These are phyloP conservation scores for Avena atlantica DNA, from an alignment of 176 grass and related monocot genomes.

Conservation along the genomic window DNA sequence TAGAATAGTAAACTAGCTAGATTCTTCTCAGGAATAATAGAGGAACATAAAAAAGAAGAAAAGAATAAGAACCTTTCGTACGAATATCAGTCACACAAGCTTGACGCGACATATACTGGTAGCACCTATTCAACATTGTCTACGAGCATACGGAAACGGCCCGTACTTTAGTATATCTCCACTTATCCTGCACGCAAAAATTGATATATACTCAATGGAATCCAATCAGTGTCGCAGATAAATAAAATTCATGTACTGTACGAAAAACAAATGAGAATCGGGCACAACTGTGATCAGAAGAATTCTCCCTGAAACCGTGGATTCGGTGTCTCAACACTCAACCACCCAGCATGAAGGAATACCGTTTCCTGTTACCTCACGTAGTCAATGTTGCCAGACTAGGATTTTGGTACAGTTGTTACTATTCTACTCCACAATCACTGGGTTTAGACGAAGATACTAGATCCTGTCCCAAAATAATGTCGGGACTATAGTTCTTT, in stretches of 20 bases:
- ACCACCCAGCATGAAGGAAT: slow-evolving; percentile 35
- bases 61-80: slow-evolving; percentile 17
- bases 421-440: background rate
- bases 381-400: background rate
- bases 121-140: background rate
- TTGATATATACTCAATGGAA: background rate
- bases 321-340: slow-evolving; percentile 35
- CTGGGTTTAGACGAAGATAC: background rate
- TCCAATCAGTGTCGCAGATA: background rate
- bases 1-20: too few species aligned
- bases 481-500: too few species aligned
- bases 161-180: slow-evolving; percentile 20
- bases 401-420: background rate
- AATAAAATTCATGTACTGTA: background rate
- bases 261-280: slow-evolving; percentile 26
- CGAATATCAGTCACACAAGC: background rate
- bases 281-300: background rate
- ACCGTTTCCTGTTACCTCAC: background rate
- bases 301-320: slow-evolving; percentile 7
- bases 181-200: background rate
- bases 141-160: background rate
- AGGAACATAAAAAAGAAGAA: too few species aligned
- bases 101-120: background rate
- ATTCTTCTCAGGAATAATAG: too few species aligned
- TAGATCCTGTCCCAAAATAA: too few species aligned